Percentiles rank a stretch among this genome's conserved stretches.
phyloP scores from a whole-genome alignment of 2,329 filamentous ascomycete species.

The Claviceps sp. region DNA sequence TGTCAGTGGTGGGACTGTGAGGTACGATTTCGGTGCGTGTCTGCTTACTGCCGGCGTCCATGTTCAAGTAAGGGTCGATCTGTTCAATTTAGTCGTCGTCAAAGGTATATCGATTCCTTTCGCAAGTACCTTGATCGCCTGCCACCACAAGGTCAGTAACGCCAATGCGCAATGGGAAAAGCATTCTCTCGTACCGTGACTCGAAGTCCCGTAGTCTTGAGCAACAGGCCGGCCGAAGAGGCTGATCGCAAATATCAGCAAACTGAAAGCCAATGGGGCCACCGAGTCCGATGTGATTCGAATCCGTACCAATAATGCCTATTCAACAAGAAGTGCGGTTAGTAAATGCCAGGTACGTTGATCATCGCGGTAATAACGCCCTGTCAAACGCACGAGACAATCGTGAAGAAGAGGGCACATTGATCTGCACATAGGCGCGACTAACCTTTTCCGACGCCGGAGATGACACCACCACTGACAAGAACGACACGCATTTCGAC shows the following conservation, averaged over 20 bases:
- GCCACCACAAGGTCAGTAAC: neutral
- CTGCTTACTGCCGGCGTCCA: conserved; percentile 16
- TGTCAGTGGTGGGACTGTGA: neutral
- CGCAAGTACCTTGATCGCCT: neutral
- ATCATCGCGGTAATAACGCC: neutral
- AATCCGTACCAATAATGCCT: conserved; percentile 6
- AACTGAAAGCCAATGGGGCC: neutral
- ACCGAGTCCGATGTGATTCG: too few species aligned
- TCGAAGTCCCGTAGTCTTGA: conserved; percentile 15
- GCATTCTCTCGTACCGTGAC: conserved; percentile 10
- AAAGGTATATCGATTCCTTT: neutral
- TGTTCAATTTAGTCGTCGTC: conserved; percentile 4
- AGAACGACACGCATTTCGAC: conserved; percentile 17
- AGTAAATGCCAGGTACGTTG: neutral
- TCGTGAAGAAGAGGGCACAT: neutral
- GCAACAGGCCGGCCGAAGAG: conserved; percentile 51
- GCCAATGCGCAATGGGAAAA: neutral
- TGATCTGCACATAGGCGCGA: neutral
- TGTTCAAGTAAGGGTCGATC: conserved; percentile 37
- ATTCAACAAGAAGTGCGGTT: neutral
- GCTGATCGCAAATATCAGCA: conserved; percentile 25
- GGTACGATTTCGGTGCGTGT: neutral
- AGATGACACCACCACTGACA: conserved; percentile 34
- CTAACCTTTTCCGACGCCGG: conserved; percentile 46
- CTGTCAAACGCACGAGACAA: neutral